Base-by-base conservation (phyloP, 2,329 filamentous ascomycete genomes). In the Neodidymelliopsis sp. region DNA sequence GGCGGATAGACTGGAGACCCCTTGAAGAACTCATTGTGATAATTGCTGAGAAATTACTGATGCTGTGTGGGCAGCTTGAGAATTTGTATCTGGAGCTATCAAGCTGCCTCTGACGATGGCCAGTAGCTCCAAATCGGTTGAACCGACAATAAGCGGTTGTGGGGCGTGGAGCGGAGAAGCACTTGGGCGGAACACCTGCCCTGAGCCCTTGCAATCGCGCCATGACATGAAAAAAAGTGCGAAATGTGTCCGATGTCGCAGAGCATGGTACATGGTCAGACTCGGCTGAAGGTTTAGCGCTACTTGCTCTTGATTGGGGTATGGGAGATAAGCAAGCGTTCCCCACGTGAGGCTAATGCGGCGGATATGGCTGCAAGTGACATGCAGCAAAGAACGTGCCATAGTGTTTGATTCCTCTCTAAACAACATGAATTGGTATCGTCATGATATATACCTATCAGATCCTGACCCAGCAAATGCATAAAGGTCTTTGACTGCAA, bases 1-100 rank as follows among this genome's bases (percentile, higher is more conserved):
- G 60, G 30, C 62, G 55, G 37, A 71, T 47, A 22, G 69, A 57
- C 50, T 69, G 63, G 16, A 71, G 55, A 54, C 54, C 47, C 42
- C 63, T 71, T n/a, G 65, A 66, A 38, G 65, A 68, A 59, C 55
- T 54, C 69, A 73, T 73, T 45, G 23, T 60, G 51, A 55, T 29
- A 37, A 12, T 33, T 35, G 31, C 18, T 38, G 31, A 41, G 29
- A 37, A 20, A 18, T 19, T 30, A 19, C 13, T 18, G 16, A 9
- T 36, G 20, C 20, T 41, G 13, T 10, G 37, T 25, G 49, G 44
- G 49, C 40, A 49, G 36, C 12, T 43, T 47, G 31, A 47, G 49
- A 53, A 57, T 65, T 59, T 65, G 62, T 65, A 65, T 52, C 35
- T 49, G 30, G 34, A 57, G 49, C 50, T 53, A 22, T 53, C 44